phyloP scores from a whole-genome alignment of 164 flowering plant species.

The Chloranthus sessilifolius region DNA sequence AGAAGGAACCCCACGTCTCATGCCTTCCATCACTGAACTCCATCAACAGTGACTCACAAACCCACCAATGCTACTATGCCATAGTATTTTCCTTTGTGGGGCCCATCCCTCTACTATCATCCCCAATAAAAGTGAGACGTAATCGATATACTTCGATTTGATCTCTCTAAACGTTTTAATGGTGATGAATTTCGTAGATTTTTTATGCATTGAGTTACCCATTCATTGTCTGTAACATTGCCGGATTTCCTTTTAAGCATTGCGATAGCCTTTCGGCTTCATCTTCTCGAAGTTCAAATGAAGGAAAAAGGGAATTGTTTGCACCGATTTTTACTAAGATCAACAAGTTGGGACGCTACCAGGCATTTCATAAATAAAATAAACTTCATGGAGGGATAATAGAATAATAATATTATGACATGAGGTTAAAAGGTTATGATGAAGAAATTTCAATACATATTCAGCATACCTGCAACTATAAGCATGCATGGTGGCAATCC shows the following conservation, averaged over 20 bases:
- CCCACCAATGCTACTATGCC: conserved; percentile 26
- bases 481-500: no score
- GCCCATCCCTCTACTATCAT: conserved; percentile 34
- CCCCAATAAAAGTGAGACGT: background rate
- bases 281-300: no score
- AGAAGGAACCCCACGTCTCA: conserved; percentile 25
- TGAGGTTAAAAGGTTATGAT: no score
- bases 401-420: no score
- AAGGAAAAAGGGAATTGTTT: no score
- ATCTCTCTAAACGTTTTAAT: conserved; percentile 26
- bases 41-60: conserved; percentile 35
- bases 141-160: conserved; percentile 30
- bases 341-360: no score
- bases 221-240: conserved; percentile 1
- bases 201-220: conserved; percentile 9
- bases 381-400: no score
- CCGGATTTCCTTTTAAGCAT: conserved; percentile 1
- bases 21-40: conserved; percentile 25
- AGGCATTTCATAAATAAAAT: no score
- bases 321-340: no score
- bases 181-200: conserved; percentile 15
- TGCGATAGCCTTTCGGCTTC: background rate
- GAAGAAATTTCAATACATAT: no score
- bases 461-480: no score
- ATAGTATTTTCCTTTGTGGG: conserved; percentile 20